Conservation (phyloP, 2,329 filamentous ascomycete genomes). For the Colletotrichum liaoningense region DNA sequence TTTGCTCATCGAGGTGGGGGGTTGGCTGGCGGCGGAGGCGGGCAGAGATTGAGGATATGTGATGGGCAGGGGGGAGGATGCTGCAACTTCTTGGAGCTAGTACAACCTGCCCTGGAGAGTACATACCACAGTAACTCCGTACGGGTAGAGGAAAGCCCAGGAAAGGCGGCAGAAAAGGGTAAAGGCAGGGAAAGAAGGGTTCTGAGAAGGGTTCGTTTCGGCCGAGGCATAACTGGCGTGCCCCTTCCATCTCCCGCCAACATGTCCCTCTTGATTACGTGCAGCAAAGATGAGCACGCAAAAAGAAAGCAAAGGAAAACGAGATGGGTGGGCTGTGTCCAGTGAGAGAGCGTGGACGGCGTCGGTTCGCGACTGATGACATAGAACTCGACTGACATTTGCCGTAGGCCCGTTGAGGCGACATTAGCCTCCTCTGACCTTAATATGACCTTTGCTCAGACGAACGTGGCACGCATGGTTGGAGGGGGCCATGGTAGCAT, state of each 20-base stretch:
- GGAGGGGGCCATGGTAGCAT: neutral
- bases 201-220: neutral
- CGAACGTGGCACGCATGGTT: neutral
- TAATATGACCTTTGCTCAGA: conserved; percentile 8
- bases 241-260: neutral
- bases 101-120: no score
- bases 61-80: neutral
- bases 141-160: neutral
- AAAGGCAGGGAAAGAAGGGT: neutral
- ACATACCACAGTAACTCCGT: no score
- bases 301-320: conserved; percentile 35
- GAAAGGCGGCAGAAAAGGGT: no score
- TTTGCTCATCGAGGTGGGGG: neutral
- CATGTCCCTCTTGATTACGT: conserved; percentile 11
- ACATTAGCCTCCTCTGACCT: conserved; percentile 1
- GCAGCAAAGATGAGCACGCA: conserved; percentile 27
- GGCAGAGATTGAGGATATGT: neutral
- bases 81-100: neutral
- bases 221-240: neutral
- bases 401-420: conserved; percentile 2
- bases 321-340: neutral
- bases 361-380: conserved; percentile 20
- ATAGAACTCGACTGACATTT: conserved; percentile 29
- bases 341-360: conserved; percentile 1
- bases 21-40: no score